Percentiles rank a stretch among this genome's conserved stretches.
Conservation (phyloP, 257 asterid species). For the Thymus mandschuricus region DNA sequence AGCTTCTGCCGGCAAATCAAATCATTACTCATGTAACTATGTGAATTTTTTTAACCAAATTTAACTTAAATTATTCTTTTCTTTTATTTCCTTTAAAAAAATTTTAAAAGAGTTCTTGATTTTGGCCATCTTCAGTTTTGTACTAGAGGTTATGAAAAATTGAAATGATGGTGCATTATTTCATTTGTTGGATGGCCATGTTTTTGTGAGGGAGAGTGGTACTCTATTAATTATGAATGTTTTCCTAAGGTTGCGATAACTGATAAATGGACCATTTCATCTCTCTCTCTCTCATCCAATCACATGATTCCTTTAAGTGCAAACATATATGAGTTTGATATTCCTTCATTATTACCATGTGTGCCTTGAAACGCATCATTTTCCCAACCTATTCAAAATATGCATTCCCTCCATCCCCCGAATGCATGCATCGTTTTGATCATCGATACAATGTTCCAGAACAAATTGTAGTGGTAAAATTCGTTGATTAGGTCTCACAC, state of each 20-base stretch:
- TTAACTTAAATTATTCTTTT: too few species aligned
- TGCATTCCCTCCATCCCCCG: too few species aligned
- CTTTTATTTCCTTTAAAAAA: too few species aligned
- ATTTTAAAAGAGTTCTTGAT: background rate
- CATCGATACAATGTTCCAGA: too few species aligned
- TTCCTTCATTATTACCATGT: too few species aligned
- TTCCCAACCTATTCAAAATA: too few species aligned
- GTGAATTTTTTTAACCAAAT: too few species aligned
- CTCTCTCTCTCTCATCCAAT: constrained; percentile 1
- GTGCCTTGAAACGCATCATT: too few species aligned
- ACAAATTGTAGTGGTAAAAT: too few species aligned
- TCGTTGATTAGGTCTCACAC: too few species aligned
- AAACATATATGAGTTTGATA: background rate
- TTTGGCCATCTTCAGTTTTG: background rate
- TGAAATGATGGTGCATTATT: background rate
- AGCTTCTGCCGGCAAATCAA: background rate
- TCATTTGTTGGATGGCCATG: constrained; percentile 1
- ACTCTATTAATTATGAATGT: constrained; percentile 16
- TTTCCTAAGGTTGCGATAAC: background rate
- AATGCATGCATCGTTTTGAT: too few species aligned
- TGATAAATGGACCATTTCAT: background rate
- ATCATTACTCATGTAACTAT: background rate
- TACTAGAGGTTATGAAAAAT: too few species aligned
- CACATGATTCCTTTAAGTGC: background rate
- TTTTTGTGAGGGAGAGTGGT: background rate